These are phyloP conservation scores for Raffaelea albimanens DNA, from an alignment of 2,329 filamentous ascomycete genomes.

Conservation along the genomic window DNA sequence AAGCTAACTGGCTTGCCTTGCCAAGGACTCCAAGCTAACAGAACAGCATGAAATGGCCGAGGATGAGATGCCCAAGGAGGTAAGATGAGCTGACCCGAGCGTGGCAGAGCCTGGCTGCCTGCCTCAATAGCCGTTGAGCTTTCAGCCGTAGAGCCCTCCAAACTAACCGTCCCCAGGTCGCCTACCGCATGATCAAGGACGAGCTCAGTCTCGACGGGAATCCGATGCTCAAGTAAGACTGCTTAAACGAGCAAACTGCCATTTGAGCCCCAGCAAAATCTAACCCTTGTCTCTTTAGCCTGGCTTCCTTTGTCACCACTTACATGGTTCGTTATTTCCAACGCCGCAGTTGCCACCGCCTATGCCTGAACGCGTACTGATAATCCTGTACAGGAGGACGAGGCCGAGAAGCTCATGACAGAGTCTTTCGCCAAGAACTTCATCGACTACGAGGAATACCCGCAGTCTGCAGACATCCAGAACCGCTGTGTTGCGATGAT, in stretches of 20 bases:
- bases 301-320: constrained; percentile 90
- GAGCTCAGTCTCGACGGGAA: constrained; percentile 87
- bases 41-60: constrained; percentile 73
- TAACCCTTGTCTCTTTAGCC: constrained; percentile 38
- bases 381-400: constrained; percentile 59
- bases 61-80: constrained; percentile 74
- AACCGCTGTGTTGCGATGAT: constrained; percentile 92
- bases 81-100: background rate
- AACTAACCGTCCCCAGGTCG: constrained; percentile 36
- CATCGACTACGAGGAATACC: constrained; percentile 81
- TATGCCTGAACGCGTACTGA: background rate
- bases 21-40: constrained; percentile 13
- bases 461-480: constrained; percentile 74
- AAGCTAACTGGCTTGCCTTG: background rate
- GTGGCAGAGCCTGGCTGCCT: background rate
- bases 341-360: background rate
- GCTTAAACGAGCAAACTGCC: too few species aligned
- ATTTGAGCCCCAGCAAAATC: too few species aligned
- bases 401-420: constrained; percentile 91
- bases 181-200: constrained; percentile 97
- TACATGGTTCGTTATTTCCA: constrained; percentile 61
- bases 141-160: background rate
- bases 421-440: constrained; percentile 94
- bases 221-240: constrained; percentile 66
- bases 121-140: too few species aligned